Evolutionary conservation across 164 flowering plant species (phyloP), one percentile per base, ranked within the genome.

Genomic region (Sextonia rubra): DNA sequence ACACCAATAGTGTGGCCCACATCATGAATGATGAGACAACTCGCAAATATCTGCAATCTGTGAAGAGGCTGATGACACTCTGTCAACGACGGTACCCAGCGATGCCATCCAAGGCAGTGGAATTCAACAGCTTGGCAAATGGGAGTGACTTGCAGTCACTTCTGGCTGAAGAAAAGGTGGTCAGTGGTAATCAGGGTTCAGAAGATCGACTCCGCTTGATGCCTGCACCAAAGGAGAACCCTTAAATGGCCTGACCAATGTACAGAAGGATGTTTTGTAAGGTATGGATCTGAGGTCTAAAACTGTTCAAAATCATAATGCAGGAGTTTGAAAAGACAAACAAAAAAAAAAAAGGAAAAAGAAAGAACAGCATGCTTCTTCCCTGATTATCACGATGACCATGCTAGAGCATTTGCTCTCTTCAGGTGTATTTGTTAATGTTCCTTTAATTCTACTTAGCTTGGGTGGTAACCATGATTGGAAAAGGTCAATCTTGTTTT

Each of bases 21-120:
- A 89, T 96, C 75, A 96, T 93, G 99, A 96, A 96, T 55, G 99
- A 96, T 67, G 98, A 96, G 81, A 96, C 98, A 12, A 96, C 99
- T 72, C 92, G 99, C 23, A 96, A 96, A 75, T 96, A 96, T 75
- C 74, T 96, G 78, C 99, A 96, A 58, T 96, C 99, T 23, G 82
- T 96, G 24, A 96, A 93, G 83, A 88, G 99, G 72, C 77, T 96
- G 77, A 91, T 96, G 92, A 96, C 98, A 2, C 87, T 96, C 23
- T 89, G 94, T 78, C 99, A 96, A 75, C 78, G 99, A 18, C 88
- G 92, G 18, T 93, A 96, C 74, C 99, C 99, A 18, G 80, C 98
- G 2, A 78, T 88, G 88, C 99, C 99, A 26, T 95, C 99, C 22
- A 95, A 87, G 83, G 97, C 99, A 2, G 97, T 95, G 18, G 99